Percentiles rank a stretch among this genome's conserved stretches.
Evolutionary conservation across 345 rosid species (phyloP).

Genomic region (Eucalyptus victrix): DNA sequence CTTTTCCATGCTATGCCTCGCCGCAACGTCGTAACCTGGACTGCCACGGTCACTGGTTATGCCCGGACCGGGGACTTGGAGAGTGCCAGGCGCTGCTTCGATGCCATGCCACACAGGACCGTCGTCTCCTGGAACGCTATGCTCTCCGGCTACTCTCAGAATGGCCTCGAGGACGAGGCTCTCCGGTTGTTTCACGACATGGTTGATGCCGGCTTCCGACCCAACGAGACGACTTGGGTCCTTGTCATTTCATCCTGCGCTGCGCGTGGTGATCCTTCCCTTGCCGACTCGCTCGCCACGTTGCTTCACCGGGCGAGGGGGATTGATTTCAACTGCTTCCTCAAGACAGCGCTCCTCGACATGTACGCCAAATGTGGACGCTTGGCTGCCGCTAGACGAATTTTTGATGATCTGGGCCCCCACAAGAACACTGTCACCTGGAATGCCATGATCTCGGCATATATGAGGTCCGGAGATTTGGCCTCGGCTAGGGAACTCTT

Average conservation of each 20-base stretch:
- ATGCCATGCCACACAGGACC: slow-evolving; percentile 32
- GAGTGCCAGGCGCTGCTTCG: slow-evolving; percentile 30
- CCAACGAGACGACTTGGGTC: slow-evolving; percentile 39
- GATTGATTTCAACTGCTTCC: slow-evolving; percentile 14
- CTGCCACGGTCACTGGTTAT: slow-evolving; percentile 60
- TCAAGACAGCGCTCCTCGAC: slow-evolving; percentile 36
- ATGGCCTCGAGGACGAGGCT: slow-evolving; percentile 21
- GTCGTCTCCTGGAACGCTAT: slow-evolving; percentile 39
- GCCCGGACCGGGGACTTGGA: slow-evolving; percentile 50
- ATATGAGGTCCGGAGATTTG: slow-evolving; percentile 17
- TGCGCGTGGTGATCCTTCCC: slow-evolving; percentile 19
- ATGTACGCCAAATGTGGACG: slow-evolving; percentile 32
- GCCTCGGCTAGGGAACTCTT: slow-evolving; percentile 20
- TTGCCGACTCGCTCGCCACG: slow-evolving; percentile 15
- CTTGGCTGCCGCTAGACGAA: slow-evolving; percentile 12
- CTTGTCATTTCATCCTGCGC: slow-evolving; percentile 30
- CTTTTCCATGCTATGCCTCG: slow-evolving; percentile 67
- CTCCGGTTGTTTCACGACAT: slow-evolving; percentile 32
- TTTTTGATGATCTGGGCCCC: slow-evolving; percentile 20
- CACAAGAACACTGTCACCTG: slow-evolving; percentile 19
- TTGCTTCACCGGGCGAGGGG: neutral
- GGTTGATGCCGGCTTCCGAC: slow-evolving; percentile 20
- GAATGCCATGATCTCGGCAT: slow-evolving; percentile 37
- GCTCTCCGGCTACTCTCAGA: slow-evolving; percentile 43
- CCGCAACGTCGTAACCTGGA: slow-evolving; percentile 72